These are phyloP conservation scores for Lablab purpureus DNA, from an alignment of 306 rosid genomes.

Conservation along the genomic window DNA sequence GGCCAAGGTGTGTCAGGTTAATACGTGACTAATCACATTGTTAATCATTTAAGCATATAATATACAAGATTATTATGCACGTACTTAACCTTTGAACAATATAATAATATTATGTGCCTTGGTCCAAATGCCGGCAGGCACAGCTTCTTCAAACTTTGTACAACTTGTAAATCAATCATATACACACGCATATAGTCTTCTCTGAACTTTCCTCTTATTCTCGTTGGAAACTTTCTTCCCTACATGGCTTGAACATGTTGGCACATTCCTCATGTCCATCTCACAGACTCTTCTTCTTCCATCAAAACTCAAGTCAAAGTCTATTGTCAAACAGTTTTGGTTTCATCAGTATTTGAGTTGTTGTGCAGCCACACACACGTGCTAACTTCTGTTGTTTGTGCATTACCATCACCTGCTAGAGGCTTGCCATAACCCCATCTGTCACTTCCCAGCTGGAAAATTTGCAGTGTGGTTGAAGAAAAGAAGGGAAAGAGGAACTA, in stretches of 20 bases:
- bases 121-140: constrained; percentile 58
- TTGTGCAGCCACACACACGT: not conserved
- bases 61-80: not conserved
- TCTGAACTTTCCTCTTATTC: constrained; percentile 35
- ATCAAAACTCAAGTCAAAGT: constrained; percentile 48
- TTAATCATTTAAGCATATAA: constrained; percentile 26
- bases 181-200: not conserved
- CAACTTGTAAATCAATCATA: not conserved
- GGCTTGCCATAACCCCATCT: not conserved
- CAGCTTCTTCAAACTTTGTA: constrained; percentile 44
- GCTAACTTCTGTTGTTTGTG: not conserved
- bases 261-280: constrained; percentile 28
- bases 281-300: constrained; percentile 19
- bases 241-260: constrained; percentile 32
- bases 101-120: constrained; percentile 41
- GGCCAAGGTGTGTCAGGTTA: constrained; percentile 37
- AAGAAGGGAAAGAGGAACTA: not conserved
- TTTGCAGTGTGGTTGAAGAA: constrained; percentile 32
- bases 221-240: not conserved
- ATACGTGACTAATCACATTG: constrained; percentile 37
- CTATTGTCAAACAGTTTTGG: not conserved
- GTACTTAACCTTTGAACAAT: constrained; percentile 37
- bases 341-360: constrained; percentile 38
- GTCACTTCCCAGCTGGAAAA: constrained; percentile 21
- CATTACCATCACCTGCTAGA: not conserved